Base-by-base conservation (phyloP, 2,329 filamentous ascomycete genomes). In the Aphanocladium album region DNA sequence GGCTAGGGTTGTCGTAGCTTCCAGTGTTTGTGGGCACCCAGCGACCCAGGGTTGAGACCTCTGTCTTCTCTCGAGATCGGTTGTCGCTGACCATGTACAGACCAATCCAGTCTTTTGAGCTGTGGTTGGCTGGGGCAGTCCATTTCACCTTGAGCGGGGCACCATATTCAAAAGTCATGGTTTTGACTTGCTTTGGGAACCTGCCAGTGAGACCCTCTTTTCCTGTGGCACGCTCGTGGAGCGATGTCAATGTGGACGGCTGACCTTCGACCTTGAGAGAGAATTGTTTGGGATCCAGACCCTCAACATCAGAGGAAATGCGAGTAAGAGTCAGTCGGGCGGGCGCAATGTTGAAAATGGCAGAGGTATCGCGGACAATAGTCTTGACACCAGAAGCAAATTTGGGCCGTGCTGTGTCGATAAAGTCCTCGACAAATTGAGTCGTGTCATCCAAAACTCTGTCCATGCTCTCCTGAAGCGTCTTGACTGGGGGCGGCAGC, bases 61-160 rank as follows among this genome's bases (percentile, higher is more conserved):
- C 87, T 2, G 95, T 96, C 16, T 88, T 79, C 43, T 96, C 90
- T 45, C 93, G 86, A 8, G 90, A 95, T 7, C 87, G 84, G 70
- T 97, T 99, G 74, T 98, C 93, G 3, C 91, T 92, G 2, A 99
- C 91, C 84, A 93, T 92, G 78, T 98, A 99, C 6, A 99, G 81
- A 4, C 93, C 93, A 57, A 99, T 87, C 95, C 95, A 99, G 73
- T 99, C 95, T 68, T 89, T 89, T 72, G 89, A 92, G 76, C 87
- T 88, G 75, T 98, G 95, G 65, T 92, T 90, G 41, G 86, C 80
- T 0, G 95, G 93, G 0, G 93, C 95, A 30, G 85, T 90, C 95
- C 95, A 99, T 67, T 85, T 90, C 64, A 98, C 90, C 66, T 84
- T 89, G 72, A 99, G 90, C 0, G 95, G 92, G 0, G 92, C 84